Evolutionary conservation across 192 early-diverging fungal species (phyloP).

Genomic region (Mortierella claussenii): DNA sequence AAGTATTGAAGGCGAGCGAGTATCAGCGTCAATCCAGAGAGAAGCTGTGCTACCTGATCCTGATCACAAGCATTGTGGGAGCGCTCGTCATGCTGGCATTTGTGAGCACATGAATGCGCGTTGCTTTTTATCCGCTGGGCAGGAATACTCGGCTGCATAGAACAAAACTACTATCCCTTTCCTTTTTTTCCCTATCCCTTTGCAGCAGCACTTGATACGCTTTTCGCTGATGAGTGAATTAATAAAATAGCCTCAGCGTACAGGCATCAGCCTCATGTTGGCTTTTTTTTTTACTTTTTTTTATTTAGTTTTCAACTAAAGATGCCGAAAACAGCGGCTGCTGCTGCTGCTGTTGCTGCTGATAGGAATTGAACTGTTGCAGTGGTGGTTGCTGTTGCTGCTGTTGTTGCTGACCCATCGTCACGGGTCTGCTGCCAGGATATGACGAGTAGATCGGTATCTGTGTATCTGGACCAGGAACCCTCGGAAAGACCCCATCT

Average conservation of each 20-base stretch:
- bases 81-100: conserved; percentile 37
- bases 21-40: conserved; percentile 40
- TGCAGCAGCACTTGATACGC: no score
- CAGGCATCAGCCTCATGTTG: no score
- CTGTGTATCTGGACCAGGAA: no score
- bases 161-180: not conserved
- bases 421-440: not conserved
- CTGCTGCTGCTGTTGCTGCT: not conserved
- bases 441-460: not conserved
- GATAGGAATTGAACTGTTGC: no score
- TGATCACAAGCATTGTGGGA: conserved; percentile 31
- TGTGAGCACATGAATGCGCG: conserved; percentile 16
- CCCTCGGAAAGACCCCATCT: no score
- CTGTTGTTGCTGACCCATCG: not conserved
- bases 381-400: not conserved
- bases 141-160: not conserved
- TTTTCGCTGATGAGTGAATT: no score
- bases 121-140: not conserved
- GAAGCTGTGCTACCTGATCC: conserved; percentile 33
- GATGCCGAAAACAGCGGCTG: no score
- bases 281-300: no score
- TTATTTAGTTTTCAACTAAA: no score
- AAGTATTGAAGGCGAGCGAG: conserved; percentile 44
- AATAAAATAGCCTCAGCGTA: no score
- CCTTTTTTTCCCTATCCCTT: not conserved